Percentiles rank a stretch among this genome's conserved stretches.
These are phyloP conservation scores for Benincasa hispida DNA, from an alignment of 306 rosid species.

Conservation along the genomic window DNA sequence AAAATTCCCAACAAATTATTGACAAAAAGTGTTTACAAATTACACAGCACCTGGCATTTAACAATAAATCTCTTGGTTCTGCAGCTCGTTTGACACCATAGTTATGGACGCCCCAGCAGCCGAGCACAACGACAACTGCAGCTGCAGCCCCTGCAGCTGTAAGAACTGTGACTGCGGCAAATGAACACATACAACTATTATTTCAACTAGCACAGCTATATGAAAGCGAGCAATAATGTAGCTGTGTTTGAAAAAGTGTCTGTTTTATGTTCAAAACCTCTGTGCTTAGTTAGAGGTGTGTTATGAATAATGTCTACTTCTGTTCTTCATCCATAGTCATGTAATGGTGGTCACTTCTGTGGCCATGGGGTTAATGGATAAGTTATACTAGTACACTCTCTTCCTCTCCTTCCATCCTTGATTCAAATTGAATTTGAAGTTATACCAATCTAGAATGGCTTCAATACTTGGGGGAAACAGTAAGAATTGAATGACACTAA, in stretches of 20 bases:
- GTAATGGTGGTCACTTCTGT: slow-evolving; percentile 11
- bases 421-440: neutral
- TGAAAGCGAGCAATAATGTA: slow-evolving; percentile 22
- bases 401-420: neutral
- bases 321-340: neutral
- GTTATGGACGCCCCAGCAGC: slow-evolving; percentile 44
- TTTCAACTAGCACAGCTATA: neutral
- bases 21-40: neutral
- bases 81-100: slow-evolving; percentile 40
- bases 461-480: neutral
- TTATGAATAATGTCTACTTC: neutral
- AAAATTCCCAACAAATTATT: neutral
- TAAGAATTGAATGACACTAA: too few species aligned
- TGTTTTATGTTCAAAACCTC: slow-evolving; percentile 18
- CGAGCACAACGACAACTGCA: slow-evolving; percentile 65
- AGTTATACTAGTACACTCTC: neutral
- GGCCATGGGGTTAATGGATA: slow-evolving; percentile 6
- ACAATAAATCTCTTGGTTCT: neutral
- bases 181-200: slow-evolving; percentile 12
- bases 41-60: neutral
- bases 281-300: slow-evolving; percentile 5
- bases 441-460: neutral
- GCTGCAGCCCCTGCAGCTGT: slow-evolving; percentile 60
- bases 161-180: slow-evolving; percentile 45
- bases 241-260: slow-evolving; percentile 5